Base-by-base conservation (phyloP, 2,329 filamentous ascomycete species). In the Verticillium nubilum region DNA sequence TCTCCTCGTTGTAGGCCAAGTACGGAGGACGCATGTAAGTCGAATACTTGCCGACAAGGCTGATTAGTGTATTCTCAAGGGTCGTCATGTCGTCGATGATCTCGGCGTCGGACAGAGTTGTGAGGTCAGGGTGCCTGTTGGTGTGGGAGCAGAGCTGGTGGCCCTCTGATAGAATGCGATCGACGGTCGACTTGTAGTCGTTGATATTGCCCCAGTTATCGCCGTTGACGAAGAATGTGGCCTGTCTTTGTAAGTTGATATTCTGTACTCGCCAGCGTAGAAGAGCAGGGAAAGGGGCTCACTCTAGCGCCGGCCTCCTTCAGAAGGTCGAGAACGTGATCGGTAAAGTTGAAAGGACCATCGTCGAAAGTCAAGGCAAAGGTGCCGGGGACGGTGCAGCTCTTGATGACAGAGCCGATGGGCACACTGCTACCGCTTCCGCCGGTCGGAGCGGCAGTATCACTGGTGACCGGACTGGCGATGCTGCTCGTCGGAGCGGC, bases 31-130 rank as follows among this genome's bases (percentile, higher is more conserved):
- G 65, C 76, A 82, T 80, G 66, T 84, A 84, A 23, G 80, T 83
- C 47, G 82, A 81, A 63, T 81, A 77, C 63, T 77, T 77, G 57
- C 80, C 81, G 23, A 84, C 67, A 59, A 84, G 80, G 69, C 77
- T 66, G 67, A 71, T 70, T 25, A 81, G 68, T 1, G 77, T 75
- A 65, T 76, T 75, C 62, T 82, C 78, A 52, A 78, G 75, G 63
- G 75, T 73, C 19, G 73, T 69, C 64, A 81, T 76, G 63, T 82
- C 33, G 2, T 19, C 27, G 17, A 59, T 66, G 52, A 72, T 70
- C 12, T 71, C 65, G 2, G 67, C 66, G 27, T 69, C 69, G 58
- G 68, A 69, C 33, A 75, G 64, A n/a, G 65, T 53, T 59, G 73
- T 72, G 25, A 81, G 68, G 58, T 79, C 70, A 19, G 70, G 72